phyloP scores from a whole-genome alignment of 257 asterid genomes.

The Gentiana dahurica region DNA sequence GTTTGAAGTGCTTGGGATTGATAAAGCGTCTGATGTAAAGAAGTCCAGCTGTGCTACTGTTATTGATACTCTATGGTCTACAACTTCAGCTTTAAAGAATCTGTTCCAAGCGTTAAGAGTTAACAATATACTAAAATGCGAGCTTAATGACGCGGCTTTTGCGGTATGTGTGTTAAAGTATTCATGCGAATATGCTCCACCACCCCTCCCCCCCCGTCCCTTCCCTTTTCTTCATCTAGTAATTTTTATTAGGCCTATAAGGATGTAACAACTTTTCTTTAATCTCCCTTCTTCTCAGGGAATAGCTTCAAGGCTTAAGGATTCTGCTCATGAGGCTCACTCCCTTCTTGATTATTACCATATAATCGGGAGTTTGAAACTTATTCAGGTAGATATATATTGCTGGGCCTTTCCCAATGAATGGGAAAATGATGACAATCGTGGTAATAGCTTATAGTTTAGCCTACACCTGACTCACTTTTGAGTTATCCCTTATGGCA shows the following conservation, averaged over 20 bases:
- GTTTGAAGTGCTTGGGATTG: conserved; percentile 74
- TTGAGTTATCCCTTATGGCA: no score
- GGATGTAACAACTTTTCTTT: conserved; percentile 8
- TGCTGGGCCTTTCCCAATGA: not conserved
- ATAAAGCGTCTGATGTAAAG: conserved; percentile 33
- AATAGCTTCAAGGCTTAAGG: conserved; percentile 50
- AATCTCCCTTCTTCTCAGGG: conserved; percentile 25
- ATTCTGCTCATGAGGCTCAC: conserved; percentile 41
- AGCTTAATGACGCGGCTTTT: conserved; percentile 38
- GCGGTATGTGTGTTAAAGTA: no score
- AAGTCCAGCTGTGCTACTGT: conserved; percentile 52
- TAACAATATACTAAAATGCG: conserved; percentile 60
- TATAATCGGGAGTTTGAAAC: conserved; percentile 55
- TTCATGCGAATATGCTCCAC: no score
- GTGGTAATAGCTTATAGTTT: not conserved
- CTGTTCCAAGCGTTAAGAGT: conserved; percentile 58
- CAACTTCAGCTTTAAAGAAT: conserved; percentile 55
- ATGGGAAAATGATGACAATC: not conserved
- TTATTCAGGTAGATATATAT: conserved; percentile 46
- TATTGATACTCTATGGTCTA: conserved; percentile 37
- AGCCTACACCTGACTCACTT: not conserved
- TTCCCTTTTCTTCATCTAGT: not conserved
- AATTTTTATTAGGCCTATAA: not conserved
- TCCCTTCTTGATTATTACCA: conserved; percentile 69
- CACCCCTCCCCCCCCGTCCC: not conserved